Base-by-base conservation (phyloP, 108 stramenopile genomes). In the Cyclotella sp. region DNA sequence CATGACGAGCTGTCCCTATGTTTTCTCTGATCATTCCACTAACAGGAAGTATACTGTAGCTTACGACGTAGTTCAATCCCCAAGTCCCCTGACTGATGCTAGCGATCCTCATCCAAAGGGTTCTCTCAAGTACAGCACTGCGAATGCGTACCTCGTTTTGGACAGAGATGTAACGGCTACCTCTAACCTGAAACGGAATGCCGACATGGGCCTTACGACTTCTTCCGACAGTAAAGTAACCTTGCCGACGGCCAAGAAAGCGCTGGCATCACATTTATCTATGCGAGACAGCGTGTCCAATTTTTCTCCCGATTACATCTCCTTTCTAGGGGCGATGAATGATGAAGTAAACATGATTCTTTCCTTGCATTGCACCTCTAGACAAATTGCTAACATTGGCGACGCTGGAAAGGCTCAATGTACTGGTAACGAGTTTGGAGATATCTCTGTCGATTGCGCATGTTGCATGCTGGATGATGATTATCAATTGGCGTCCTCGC, bases 321-420 rank as follows among this genome's bases (percentile, higher is more conserved):
- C 81, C 7, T 63, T 82, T 42, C 39, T 85, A 28, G 81, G 81
- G 42, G 65, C 64, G 47, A 55, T 70, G 60, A 85, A 82, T 61
- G 72, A 85, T 53, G 84, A 85, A 65, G 63, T 82, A 39, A 78
- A 77, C 52, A 63, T 85, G 69, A 75, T 78, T 21, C 81, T 85
- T 30, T 79, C 72, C 15, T 10, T 85, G 46, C 13, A 69, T 24
- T 85, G 84, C 61, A 85, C 81, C 13, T 43, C 77, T 2, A 63
- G 63, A 28, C 84, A 85, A 49, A 85, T 85, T 75, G 74, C 76
- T n/a, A 85, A 85, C 81, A 85, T 85, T 58, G 80, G 72, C 24
- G 70, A 42, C 29, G 62, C 72, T 63, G 81, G 67, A 12, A 82
- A 85, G 43, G 19, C 27, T 18, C 84, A 85, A 30, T 85, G 84